phyloP scores from a whole-genome alignment of 805 yeast species.

The Yamadazyma insecticola region DNA sequence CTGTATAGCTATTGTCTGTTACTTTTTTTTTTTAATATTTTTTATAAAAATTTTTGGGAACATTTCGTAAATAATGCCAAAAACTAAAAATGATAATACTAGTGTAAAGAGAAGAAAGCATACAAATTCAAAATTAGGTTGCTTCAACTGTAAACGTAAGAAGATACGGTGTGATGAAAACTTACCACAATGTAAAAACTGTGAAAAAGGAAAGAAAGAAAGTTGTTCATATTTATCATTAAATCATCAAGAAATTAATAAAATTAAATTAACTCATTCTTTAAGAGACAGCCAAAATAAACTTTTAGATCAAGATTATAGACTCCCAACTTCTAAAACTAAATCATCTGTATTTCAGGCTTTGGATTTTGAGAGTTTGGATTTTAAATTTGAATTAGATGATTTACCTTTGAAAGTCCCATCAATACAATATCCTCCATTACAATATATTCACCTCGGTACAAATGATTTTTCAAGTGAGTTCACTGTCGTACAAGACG shows the following conservation, averaged over 20 bases:
- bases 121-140: slow-evolving; percentile 27
- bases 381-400: slow-evolving; percentile 20
- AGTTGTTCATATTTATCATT: slow-evolving; percentile 22
- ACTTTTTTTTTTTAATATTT: too few relatives aligned
- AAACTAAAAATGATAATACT: slow-evolving; percentile 1
- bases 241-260: slow-evolving; percentile 14
- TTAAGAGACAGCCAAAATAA: slow-evolving; percentile 24
- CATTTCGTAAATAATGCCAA: neutral
- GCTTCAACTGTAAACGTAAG: slow-evolving; percentile 26
- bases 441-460: slow-evolving; percentile 17
- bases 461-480: slow-evolving; percentile 17
- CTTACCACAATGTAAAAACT: slow-evolving; percentile 23
- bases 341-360: neutral
- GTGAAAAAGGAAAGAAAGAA: slow-evolving; percentile 20
- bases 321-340: slow-evolving; percentile 21
- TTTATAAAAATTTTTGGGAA: neutral
- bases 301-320: slow-evolving; percentile 18
- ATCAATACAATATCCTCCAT: slow-evolving; percentile 14
- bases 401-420: slow-evolving; percentile 18
- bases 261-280: slow-evolving; percentile 22
- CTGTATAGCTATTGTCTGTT: too few relatives aligned
- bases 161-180: slow-evolving; percentile 28
- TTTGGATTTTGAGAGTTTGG: slow-evolving; percentile 7
- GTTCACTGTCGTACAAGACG: slow-evolving; percentile 12
- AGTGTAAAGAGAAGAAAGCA: slow-evolving; percentile 22